A percentile compares a stretch with the other conserved stretches of the same genome.
Evolutionary conservation across 2,329 filamentous ascomycete genomes (phyloP).

Genomic region (Fusarium keratoplasticum): DNA sequence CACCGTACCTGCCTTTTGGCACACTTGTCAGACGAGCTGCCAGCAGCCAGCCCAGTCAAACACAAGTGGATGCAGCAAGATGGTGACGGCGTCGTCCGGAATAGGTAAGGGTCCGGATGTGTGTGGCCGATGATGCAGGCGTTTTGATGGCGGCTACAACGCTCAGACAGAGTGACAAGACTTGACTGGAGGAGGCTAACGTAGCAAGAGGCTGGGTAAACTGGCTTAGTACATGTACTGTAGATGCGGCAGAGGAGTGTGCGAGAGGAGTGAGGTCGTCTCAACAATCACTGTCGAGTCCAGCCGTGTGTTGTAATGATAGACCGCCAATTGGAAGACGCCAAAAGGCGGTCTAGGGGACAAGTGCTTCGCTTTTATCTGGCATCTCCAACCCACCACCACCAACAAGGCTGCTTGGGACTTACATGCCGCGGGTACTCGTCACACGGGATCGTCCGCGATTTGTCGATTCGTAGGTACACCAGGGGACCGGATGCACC

Average conservation of each 20-base stretch:
- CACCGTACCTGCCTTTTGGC: conserved; percentile 36
- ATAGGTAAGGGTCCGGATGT: conserved; percentile 38
- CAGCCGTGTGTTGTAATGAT: conserved; percentile 44
- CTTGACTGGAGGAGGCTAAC: conserved; percentile 10
- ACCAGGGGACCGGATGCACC: conserved; percentile 22
- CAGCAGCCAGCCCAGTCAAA: conserved; percentile 1
- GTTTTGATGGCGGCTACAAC: conserved; percentile 29
- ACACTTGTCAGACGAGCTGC: conserved; percentile 24
- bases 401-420: not conserved
- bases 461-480: conserved; percentile 29
- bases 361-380: conserved; percentile 14
- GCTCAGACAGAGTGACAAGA: conserved; percentile 30
- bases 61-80: conserved; percentile 31
- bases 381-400: conserved; percentile 30
- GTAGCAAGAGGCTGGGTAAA: conserved; percentile 13
- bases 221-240: not conserved
- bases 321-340: conserved; percentile 49
- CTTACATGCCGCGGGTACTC: conserved; percentile 22
- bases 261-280: not conserved
- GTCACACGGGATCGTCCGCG: conserved; percentile 19
- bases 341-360: conserved; percentile 43
- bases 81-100: conserved; percentile 31
- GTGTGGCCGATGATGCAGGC: conserved; percentile 26
- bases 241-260: not conserved
- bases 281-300: conserved; percentile 15